Evolutionary conservation across 148 eudicot species (phyloP).

Genomic region (Diospyros kaki): DNA sequence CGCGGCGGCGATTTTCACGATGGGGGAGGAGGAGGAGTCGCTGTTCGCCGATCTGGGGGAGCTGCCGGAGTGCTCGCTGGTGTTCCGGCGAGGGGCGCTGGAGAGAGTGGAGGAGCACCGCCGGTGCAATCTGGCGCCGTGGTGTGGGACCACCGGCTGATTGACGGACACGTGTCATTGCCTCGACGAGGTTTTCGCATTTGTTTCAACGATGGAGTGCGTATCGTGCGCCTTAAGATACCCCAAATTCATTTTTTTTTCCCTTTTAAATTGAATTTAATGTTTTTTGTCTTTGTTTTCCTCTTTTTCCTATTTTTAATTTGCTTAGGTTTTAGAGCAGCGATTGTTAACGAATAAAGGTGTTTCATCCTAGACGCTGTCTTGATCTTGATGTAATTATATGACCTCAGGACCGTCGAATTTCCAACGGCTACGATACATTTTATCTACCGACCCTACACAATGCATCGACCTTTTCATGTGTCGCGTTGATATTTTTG

Average conservation of each 20-base stretch:
- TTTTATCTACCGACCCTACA: not conserved
- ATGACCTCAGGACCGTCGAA: not conserved
- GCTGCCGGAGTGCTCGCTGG: conserved; percentile 79
- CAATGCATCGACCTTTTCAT: too few relatives aligned
- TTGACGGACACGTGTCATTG: not conserved
- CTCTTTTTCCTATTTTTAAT: conserved; percentile 9
- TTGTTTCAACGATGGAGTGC: conserved; percentile 18
- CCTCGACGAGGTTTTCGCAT: conserved; percentile 1
- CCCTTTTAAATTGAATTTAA: not conserved
- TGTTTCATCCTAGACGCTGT: conserved; percentile 14
- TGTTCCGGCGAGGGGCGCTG: conserved; percentile 44
- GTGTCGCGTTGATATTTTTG: too few relatives aligned
- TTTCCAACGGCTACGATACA: not conserved
- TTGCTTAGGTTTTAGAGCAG: conserved; percentile 17
- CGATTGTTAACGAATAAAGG: conserved; percentile 5
- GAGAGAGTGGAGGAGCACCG: conserved; percentile 22
- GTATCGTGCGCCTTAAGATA: conserved; percentile 53
- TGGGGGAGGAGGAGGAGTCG: conserved; percentile 72
- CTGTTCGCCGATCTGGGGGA: conserved; percentile 87
- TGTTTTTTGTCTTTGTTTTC: not conserved
- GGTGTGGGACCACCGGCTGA: conserved; percentile 49
- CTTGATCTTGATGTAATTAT: conserved; percentile 16
- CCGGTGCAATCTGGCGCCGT: conserved; percentile 30
- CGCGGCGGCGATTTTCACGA: conserved; percentile 14
- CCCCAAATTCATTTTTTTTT: not conserved